Evolutionary conservation across 306 rosid genomes (phyloP).

Genomic region (Arachis hypogaea): DNA sequence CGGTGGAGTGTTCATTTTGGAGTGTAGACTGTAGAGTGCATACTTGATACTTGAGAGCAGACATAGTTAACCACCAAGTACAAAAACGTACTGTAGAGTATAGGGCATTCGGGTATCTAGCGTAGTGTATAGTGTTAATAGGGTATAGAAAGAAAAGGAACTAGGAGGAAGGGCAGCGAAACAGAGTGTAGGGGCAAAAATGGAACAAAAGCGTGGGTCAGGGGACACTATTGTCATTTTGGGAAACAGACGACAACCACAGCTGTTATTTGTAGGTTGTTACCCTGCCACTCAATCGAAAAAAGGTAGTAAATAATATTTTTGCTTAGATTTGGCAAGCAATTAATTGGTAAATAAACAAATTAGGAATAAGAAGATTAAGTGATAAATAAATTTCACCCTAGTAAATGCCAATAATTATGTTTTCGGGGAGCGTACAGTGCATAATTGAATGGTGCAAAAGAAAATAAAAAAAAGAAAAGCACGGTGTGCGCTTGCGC

Average conservation of each 20-base stretch:
- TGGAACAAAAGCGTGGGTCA: not conserved
- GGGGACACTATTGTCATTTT: conserved; percentile 43
- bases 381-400: not conserved
- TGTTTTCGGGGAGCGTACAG: conserved; percentile 36
- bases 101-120: not conserved
- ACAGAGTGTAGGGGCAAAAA: not conserved
- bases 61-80: not conserved
- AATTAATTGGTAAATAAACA: not conserved
- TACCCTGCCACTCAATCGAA: conserved; percentile 11
- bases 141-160: not conserved
- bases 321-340: not conserved
- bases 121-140: not conserved
- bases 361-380: not conserved
- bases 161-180: not conserved
- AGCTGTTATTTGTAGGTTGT: conserved; percentile 37
- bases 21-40: not conserved
- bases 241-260: conserved; percentile 37
- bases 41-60: not conserved
- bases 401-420: conserved; percentile 16
- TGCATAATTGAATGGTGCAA: conserved; percentile 55
- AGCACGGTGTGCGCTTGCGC: not conserved
- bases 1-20: not conserved
- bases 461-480: conserved; percentile 37
- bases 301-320: not conserved
- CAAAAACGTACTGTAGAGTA: not conserved